phyloP scores from a whole-genome alignment of 106 monocot genomes.

The Dioscorea alata region DNA sequence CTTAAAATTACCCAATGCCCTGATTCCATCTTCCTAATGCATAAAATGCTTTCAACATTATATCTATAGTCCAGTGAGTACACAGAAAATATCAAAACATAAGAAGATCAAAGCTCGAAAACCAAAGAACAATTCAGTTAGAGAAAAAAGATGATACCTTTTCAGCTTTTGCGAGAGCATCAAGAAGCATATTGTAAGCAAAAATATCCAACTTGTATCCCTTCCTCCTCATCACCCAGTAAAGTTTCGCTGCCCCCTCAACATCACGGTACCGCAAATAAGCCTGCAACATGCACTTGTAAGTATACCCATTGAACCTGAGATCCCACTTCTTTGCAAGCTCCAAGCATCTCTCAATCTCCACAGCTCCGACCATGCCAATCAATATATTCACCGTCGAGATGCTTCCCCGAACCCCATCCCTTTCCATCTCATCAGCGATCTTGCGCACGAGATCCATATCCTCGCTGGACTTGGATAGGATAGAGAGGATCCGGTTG shows the following conservation, averaged over 20 bases:
- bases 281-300: constrained; percentile 90
- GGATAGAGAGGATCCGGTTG: constrained; percentile 61
- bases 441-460: constrained; percentile 23
- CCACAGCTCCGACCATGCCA: constrained; percentile 38
- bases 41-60: too few relatives aligned
- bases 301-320: constrained; percentile 75
- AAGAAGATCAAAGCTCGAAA: too few relatives aligned
- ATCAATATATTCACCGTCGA: constrained; percentile 82
- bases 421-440: constrained; percentile 68
- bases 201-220: constrained; percentile 86
- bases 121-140: background rate
- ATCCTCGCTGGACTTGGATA: constrained; percentile 17
- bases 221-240: constrained; percentile 70
- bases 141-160: constrained; percentile 36
- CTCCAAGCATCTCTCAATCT: constrained; percentile 56
- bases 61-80: too few relatives aligned
- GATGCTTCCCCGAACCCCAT: constrained; percentile 66
- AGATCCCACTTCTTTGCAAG: constrained; percentile 68
- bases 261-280: constrained; percentile 66
- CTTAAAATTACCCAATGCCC: too few relatives aligned
- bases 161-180: constrained; percentile 78
- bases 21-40: too few relatives aligned
- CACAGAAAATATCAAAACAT: too few relatives aligned
- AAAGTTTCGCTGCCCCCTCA: constrained; percentile 50
- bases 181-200: constrained; percentile 91